Base-by-base conservation (phyloP, 768 basidiomycete species). In the Daedaleopsis sinensis region DNA sequence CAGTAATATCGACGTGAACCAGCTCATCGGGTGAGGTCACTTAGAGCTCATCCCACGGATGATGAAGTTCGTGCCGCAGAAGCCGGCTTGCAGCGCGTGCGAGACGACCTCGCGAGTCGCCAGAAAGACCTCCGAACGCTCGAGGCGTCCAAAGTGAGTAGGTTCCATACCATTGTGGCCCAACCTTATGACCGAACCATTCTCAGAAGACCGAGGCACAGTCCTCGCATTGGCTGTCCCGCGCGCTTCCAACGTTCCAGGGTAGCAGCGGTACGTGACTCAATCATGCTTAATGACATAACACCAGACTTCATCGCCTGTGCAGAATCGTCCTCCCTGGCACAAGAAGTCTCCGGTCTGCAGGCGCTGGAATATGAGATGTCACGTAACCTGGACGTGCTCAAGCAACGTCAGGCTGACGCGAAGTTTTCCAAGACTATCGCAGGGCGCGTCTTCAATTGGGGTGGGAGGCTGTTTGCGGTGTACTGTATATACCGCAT, bases 291-390 rank as follows among this genome's bases (percentile, higher is more conserved):
- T 19, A n/a, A n/a, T n/a, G n/a, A n/a, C n/a, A 9, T 23, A 12
- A 15, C 27, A 27, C 35, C n/a, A 55, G 35, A 55, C 42, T 66
- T 43, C 11, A 53, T 56, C 21, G 23, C 39, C 18, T 11, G 5
- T 61, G 44, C 51, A 82, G 81, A 79, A 50, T 68, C 73, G 13
- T 73, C 65, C 21, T 70, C 75, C 1, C 65, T 82, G 21, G 71
- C 74, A 35, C 84, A 86, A 68, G 90, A 91, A 70, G 67, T 89
- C 10, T 75, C 77, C 37, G 90, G 90, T 0, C 76, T 93, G 5
- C 78, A 88, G 66, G 83, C 87, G 0, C 78, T 93, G 1, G 86
- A 90, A 67, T 80, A 84, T 47, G 83, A 91, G 65, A 90, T 91
- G 86, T 72, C 74, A 42, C 78, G 78, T 27, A 87, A 84, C 61